Evolutionary conservation across 371 early-diverging fungal species (phyloP).

Genomic region (Chytridiales sp.): DNA sequence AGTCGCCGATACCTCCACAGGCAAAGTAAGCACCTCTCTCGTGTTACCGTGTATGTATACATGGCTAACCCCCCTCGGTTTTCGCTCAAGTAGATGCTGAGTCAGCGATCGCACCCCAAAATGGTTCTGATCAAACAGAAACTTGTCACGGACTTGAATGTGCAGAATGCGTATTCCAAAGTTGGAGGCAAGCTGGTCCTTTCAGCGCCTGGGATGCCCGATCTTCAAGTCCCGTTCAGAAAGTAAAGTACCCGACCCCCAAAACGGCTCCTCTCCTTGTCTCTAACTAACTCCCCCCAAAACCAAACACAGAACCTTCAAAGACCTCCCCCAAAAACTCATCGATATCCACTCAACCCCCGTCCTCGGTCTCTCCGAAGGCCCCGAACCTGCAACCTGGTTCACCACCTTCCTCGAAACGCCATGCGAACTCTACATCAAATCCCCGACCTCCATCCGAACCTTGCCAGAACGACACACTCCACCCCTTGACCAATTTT

Average conservation of each 20-base stretch:
- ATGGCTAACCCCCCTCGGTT: not conserved
- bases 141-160: constrained; percentile 8
- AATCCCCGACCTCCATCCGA: constrained; percentile 24
- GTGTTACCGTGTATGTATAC: not conserved
- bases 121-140: constrained; percentile 28
- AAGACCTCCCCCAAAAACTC: not conserved
- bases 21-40: constrained; percentile 1
- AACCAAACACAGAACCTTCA: not conserved
- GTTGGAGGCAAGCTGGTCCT: constrained; percentile 32
- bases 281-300: no score
- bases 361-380: constrained; percentile 37
- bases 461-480: constrained; percentile 18
- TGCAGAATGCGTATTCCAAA: constrained; percentile 10
- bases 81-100: constrained; percentile 10
- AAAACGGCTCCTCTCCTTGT: not conserved
- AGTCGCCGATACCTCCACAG: constrained; percentile 22
- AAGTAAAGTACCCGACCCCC: not conserved
- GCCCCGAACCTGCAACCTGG: constrained; percentile 40
- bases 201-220: constrained; percentile 30
- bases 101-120: constrained; percentile 29
- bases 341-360: constrained; percentile 29
- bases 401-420: constrained; percentile 29
- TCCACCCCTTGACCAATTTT: constrained; percentile 23
- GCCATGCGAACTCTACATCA: constrained; percentile 30
- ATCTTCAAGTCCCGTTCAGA: constrained; percentile 18